Evolutionary conservation across 106 monocot species (phyloP), one percentile per base, ranked within the genome.

Genomic region (Narthecium ossifragum): DNA sequence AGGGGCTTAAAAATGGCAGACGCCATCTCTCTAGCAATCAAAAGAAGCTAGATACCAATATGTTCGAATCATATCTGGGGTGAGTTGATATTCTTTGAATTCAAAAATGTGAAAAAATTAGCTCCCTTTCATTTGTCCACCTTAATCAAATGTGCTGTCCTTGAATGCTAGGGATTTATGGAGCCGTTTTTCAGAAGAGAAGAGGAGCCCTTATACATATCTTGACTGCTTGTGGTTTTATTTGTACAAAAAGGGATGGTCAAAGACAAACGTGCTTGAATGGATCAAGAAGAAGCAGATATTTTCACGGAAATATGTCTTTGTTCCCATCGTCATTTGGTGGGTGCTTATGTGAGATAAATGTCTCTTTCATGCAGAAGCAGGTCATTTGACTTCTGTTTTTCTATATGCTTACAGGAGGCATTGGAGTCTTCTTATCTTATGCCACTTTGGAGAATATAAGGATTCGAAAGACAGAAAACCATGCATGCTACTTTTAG

Each of bases 311-410:
- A 78, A 80, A 65, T 85, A 85, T 78, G 65, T 81, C 45, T 89
- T 89, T 60, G 78, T 89, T 53, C 89, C 89, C 9, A 85, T 89
- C 29, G 68, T 89, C 61, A 81, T 80, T 47, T 85, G 89, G 89
- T 85, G 51, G 18, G 66, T 59, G 22, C 39, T 33, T 2, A 23
- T 31, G 26, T 25, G 5, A 14, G 8, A 5, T 11, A 12, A 9
- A 23, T 39, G 0, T 14, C 31, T 40, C 29, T 46, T 53, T 39
- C 15, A 9, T 39, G 12, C 15, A 39, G 39, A 1, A 11, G 39
- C 15, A 15, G 15, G 12, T 39, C 15, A 9, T 43, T 20, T 68
- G 31, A 31, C 34, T 22, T 26, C 41, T 37, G 37, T 25, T 46
- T 33, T 53, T 34, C 9, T 11, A 38, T 34, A 23, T 56, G 15